A percentile compares a stretch with the other conserved stretches of the same genome.
Evolutionary conservation across 352 stramenopile species (phyloP).

Genomic region (Phytophthora vignae): DNA sequence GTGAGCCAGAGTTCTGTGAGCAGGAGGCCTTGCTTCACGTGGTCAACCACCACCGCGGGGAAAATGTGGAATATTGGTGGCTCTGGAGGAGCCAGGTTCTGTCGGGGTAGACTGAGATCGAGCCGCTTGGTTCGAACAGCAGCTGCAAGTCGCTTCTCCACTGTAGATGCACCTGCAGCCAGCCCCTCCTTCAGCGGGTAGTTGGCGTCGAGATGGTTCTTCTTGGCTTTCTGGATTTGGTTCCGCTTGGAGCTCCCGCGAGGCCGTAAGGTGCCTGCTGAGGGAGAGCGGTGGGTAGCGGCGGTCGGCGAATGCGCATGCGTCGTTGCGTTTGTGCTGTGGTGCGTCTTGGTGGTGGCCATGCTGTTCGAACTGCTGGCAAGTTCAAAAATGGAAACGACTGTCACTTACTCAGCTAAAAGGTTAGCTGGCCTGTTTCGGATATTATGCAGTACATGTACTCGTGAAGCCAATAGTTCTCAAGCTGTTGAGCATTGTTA

Average conservation of each 20-base stretch:
- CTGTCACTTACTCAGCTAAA: no score
- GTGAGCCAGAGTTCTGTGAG: constrained; percentile 72
- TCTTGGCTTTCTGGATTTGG: constrained; percentile 25
- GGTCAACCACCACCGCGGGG: constrained; percentile 44
- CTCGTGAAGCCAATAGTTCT: no score
- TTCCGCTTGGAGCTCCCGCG: constrained; percentile 24
- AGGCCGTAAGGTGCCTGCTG: constrained; percentile 8
- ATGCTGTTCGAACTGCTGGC: neutral
- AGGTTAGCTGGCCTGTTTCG: no score
- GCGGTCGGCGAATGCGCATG: constrained; percentile 4
- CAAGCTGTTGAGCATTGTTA: no score
- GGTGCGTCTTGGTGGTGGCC: constrained; percentile 11
- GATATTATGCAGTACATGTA: no score
- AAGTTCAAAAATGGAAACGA: neutral
- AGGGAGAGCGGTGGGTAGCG: constrained; percentile 3
- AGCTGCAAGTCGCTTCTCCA: constrained; percentile 44
- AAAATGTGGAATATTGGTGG: constrained; percentile 46
- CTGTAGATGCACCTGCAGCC: neutral
- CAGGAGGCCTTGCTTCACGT: constrained; percentile 42
- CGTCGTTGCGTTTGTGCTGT: neutral
- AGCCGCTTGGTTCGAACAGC: constrained; percentile 39
- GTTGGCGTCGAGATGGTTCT: constrained; percentile 5
- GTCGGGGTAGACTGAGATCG: constrained; percentile 47
- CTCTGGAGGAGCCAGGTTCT: constrained; percentile 1
- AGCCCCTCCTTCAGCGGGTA: constrained; percentile 3